Base-by-base conservation (phyloP, 768 basidiomycete species). In the Mycena kentingensis region DNA sequence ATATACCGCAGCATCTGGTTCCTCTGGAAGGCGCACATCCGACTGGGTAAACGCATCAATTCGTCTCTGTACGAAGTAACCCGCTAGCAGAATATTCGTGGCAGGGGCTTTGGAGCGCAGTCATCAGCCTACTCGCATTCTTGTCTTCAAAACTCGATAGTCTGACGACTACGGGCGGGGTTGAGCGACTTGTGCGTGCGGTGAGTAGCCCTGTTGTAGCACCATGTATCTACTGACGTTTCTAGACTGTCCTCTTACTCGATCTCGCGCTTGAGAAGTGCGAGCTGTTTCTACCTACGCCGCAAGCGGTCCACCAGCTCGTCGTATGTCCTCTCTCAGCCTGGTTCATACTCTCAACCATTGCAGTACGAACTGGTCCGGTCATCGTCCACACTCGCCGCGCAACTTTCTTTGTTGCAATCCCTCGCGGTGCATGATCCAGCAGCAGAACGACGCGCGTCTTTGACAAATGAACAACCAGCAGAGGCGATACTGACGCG, bases 331-430 rank as follows among this genome's bases (percentile, higher is more conserved):
- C 25, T 1, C 24, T 6, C n/a, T 49, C 29, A 28, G 54, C 24
- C 36, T 27, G 24, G 13, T 34, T 45, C 44, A 38, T 13, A 19
- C 44, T 29, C 35, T 34, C 1, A 6, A 26, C 49, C 32, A 44
- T 49, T n/a, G 10, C 37, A 87, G 84, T 88, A 88, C 55, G 85
- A 88, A 57, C 71, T 88, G 18, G 78, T 87, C 19, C 78, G 85
- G 18, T 82, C 82, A 5, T 72, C 79, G 4, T 57, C 71, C 2
- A 65, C 73, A 31, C 63, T 87, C 27, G 72, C 71, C 45, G 81
- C 77, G 52, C 83, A 86, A 55, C 52, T 62, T 26, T 59, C 57
- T 0, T 65, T 84, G 22, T 64, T 85, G 25, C 72, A 77, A 38
- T 64, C 70, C 10, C 60, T 83, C 2, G 69, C 70, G 8, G 49